Evolutionary conservation across 257 asterid genomes (phyloP), one percentile per base, ranked within the genome.

Genomic region (Solanum tarapatanum): DNA sequence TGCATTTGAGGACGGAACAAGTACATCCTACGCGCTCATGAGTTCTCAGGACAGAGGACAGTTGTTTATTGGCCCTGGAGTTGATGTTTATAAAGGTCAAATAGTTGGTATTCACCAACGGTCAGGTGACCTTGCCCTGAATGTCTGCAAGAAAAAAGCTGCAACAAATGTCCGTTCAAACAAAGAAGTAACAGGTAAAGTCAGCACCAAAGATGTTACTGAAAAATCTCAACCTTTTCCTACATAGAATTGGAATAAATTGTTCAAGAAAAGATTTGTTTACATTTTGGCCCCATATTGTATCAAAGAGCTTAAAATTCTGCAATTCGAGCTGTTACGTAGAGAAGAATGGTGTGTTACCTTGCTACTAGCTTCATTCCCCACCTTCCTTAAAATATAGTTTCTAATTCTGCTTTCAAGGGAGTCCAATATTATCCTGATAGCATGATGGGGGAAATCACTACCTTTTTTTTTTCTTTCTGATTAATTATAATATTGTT

Each of bases 31-130:
- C 74, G 99, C 99, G 39, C 96, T 97, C 69, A 79, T 95, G 45
- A 95, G 99, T 89, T 93, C 99, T 69, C 99, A 97, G 91, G 99
- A 95, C 1, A 92, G 99, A 90, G 99, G 99, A 3, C 98, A 95
- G 90, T 30, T 97, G 98, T 97, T 97, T 85, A 88, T 97, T 39
- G 93, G 91, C 37, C 98, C 99, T 11, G 99, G 99, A 76, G 92
- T 82, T 9, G 96, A 94, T 68, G 98, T 97, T 69, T 97, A 95
- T 76, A 97, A 95, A 93, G 99, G 99, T 83, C 99, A 97, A 93
- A 94, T 97, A 87, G 91, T 95, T 33, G 99, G 99, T 60, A 95
- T 95, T 90, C 98, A 97, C 91, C 99, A 97, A 89, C 98, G 99
- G 73, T 95, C 99, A 0, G 99, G 99, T 23, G 99, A 97, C 94